Evolutionary conservation across 371 early-diverging fungal genomes (phyloP).

Genomic region (Funneliformis caledonium): DNA sequence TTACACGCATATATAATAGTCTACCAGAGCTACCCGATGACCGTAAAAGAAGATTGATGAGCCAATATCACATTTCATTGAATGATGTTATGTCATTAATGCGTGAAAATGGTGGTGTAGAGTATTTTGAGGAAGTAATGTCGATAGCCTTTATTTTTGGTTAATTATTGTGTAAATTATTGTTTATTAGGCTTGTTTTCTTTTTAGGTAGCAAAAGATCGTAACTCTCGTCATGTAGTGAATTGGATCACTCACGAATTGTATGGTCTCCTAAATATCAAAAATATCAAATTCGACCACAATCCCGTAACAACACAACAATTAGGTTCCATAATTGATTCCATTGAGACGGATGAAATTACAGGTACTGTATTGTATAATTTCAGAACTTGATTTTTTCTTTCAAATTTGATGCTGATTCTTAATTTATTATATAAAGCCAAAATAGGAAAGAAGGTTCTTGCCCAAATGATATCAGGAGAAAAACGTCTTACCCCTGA

Average conservation of each 20-base stretch:
- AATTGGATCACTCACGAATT: constrained; percentile 78
- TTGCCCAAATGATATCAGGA: constrained; percentile 71
- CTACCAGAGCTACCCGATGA: constrained; percentile 80
- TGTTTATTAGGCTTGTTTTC: background rate
- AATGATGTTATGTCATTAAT: constrained; percentile 68
- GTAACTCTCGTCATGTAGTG: constrained; percentile 51
- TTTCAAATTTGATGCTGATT: background rate
- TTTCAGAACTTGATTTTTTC: constrained; percentile 17
- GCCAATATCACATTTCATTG: constrained; percentile 61
- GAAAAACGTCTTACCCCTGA: constrained; percentile 53
- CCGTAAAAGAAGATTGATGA: constrained; percentile 62
- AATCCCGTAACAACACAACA: constrained; percentile 64
- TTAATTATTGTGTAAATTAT: background rate
- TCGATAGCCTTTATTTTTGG: constrained; percentile 1
- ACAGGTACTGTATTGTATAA: constrained; percentile 53
- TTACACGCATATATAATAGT: constrained; percentile 49
- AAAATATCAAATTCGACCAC: constrained; percentile 57
- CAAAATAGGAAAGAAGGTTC: constrained; percentile 67
- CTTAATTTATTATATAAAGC: constrained; percentile 44
- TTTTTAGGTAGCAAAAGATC: constrained; percentile 49
- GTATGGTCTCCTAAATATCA: constrained; percentile 71
- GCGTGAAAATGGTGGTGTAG: constrained; percentile 72
- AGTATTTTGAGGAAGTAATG: constrained; percentile 71
- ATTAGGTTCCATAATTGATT: constrained; percentile 68
- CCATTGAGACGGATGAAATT: constrained; percentile 61